These are phyloP conservation scores for Cryptococcus sp. DNA, from an alignment of 1,284 basidiomycete species.

Conservation along the genomic window DNA sequence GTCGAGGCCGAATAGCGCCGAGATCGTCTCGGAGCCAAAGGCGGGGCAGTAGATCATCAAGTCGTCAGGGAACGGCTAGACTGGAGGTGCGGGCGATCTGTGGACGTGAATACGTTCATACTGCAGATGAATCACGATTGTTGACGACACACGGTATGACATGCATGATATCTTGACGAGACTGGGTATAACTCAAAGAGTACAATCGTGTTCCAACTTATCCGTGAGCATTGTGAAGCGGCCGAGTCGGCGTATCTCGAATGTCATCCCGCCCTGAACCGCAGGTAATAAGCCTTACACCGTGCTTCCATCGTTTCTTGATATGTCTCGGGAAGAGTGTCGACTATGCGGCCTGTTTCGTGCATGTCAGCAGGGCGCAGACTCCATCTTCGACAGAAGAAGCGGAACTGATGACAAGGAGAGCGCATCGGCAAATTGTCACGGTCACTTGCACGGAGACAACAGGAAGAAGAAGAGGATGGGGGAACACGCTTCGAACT, in stretches of 20 bases:
- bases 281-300: slow-evolving; percentile 73
- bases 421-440: not conserved
- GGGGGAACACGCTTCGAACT: slow-evolving; percentile 17
- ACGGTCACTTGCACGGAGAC: not conserved
- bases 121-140: not conserved
- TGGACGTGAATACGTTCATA: not conserved
- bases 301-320: slow-evolving; percentile 75
- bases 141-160: not conserved
- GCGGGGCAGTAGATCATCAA: not conserved
- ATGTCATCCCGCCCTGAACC: slow-evolving; percentile 58
- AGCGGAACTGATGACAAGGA: not conserved
- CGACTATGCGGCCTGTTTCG: slow-evolving; percentile 68
- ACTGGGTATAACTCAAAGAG: no score
- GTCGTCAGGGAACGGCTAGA: no score
- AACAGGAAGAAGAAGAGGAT: slow-evolving; percentile 1
- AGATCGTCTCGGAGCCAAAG: slow-evolving; percentile 13
- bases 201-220: no score
- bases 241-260: not conserved
- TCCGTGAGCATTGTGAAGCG: not conserved
- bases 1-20: slow-evolving; percentile 20
- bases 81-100: no score
- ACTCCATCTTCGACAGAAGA: not conserved
- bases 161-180: slow-evolving; percentile 10
- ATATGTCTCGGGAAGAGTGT: slow-evolving; percentile 85
- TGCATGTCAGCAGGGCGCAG: slow-evolving; percentile 1